These are phyloP conservation scores for Chrysosporium keratinophilum DNA, from an alignment of 2,329 filamentous ascomycete species.

Conservation along the genomic window DNA sequence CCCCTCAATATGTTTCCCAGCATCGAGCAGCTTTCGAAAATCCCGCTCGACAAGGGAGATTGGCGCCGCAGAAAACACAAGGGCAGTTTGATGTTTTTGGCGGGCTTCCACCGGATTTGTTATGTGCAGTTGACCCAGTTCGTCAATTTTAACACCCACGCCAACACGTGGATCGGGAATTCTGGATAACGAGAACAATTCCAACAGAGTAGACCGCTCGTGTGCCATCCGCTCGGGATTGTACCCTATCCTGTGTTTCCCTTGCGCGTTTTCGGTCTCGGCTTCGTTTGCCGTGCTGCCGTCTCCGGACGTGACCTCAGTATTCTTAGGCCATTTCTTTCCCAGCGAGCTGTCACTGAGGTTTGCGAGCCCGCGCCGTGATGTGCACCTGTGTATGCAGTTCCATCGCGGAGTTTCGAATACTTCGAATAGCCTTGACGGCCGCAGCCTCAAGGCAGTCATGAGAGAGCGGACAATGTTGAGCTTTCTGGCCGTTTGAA, in stretches of 20 bases:
- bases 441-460: not conserved
- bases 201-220: conserved; percentile 11
- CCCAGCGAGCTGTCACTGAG: not conserved
- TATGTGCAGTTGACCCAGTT: conserved; percentile 14
- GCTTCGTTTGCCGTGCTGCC: not conserved
- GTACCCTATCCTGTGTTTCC: conserved; percentile 13
- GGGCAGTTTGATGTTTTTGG: conserved; percentile 17
- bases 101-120: conserved; percentile 12
- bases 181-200: conserved; percentile 17
- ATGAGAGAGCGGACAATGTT: not conserved
- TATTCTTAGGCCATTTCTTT: not conserved
- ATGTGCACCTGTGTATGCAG: not conserved
- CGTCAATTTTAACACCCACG: conserved; percentile 14
- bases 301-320: not conserved
- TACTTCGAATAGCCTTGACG: not conserved
- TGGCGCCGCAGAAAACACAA: conserved; percentile 16
- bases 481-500: no score
- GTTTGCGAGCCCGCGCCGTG: not conserved
- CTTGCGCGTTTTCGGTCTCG: conserved; percentile 3
- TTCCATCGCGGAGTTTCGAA: not conserved
- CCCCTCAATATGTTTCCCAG: conserved; percentile 14
- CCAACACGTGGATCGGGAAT: conserved; percentile 15
- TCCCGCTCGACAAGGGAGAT: conserved; percentile 18
- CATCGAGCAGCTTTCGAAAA: conserved; percentile 14
- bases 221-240: conserved; percentile 9